Conservation (phyloP, 345 rosid species). For the Eucalyptus sideroxylon region DNA sequence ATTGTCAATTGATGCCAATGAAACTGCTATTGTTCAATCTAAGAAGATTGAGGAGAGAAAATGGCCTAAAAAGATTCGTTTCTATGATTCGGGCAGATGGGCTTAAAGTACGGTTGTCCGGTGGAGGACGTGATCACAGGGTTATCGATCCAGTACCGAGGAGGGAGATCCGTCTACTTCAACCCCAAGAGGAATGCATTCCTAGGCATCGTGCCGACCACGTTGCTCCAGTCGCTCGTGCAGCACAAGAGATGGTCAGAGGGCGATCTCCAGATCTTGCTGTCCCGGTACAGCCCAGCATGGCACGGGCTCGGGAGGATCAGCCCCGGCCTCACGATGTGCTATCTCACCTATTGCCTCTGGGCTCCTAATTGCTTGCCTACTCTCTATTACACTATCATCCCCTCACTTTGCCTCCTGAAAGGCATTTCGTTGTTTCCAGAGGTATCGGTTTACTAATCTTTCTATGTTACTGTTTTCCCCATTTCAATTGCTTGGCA, state of each 20-base stretch:
- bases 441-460: constrained; percentile 12
- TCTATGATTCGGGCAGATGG: constrained; percentile 37
- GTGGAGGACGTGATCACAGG: constrained; percentile 93
- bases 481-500: not conserved
- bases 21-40: not conserved
- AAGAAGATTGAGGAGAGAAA: not conserved
- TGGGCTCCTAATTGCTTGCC: constrained; percentile 59
- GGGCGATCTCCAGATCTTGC: constrained; percentile 58
- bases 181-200: constrained; percentile 50
- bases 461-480: not conserved
- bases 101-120: constrained; percentile 54
- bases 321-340: constrained; percentile 30
- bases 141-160: constrained; percentile 47
- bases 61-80: not conserved
- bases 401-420: constrained; percentile 54
- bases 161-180: constrained; percentile 65
- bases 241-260: constrained; percentile 82
- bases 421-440: constrained; percentile 64
- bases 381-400: constrained; percentile 22
- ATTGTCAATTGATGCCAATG: not conserved
- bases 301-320: constrained; percentile 45
- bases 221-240: constrained; percentile 45
- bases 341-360: constrained; percentile 26
- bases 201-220: constrained; percentile 44
- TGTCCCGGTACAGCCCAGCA: constrained; percentile 49